Conservation (phyloP, 768 basidiomycete species). For the Filobasidium floriforme region DNA sequence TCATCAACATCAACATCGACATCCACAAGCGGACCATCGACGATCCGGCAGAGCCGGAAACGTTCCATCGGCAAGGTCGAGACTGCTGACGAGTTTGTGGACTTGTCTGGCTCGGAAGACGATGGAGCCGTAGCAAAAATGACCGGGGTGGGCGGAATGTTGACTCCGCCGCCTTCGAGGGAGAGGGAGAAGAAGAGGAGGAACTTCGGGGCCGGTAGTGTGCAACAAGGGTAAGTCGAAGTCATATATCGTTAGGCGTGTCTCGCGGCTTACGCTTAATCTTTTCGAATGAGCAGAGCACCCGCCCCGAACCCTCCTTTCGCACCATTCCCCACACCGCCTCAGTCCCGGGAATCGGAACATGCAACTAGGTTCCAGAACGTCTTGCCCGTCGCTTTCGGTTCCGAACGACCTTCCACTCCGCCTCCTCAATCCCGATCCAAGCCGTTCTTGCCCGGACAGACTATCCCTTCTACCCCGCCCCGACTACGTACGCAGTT, state of each 20-base stretch:
- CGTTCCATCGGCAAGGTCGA: neutral
- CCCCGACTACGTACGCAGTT: neutral
- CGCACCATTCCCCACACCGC: conserved; percentile 40
- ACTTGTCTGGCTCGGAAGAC: neutral
- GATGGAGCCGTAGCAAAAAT: neutral
- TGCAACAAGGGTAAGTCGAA: conserved; percentile 5
- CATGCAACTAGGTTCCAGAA: conserved; percentile 10
- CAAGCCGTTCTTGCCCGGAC: conserved; percentile 1
- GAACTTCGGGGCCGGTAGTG: too few species aligned
- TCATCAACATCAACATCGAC: neutral
- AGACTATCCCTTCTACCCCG: neutral
- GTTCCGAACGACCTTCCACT: conserved; percentile 5
- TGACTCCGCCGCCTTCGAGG: conserved; percentile 15
- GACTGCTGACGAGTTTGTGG: neutral
- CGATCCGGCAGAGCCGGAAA: neutral
- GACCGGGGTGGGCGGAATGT: neutral
- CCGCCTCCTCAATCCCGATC: neutral
- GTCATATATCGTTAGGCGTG: conserved; percentile 6
- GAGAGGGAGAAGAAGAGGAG: neutral
- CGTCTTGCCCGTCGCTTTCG: conserved; percentile 3
- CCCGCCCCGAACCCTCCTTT: conserved; percentile 41
- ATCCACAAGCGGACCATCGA: neutral
- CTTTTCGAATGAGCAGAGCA: conserved; percentile 16
- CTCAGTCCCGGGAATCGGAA: conserved; percentile 20
- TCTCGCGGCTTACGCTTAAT: neutral